These are phyloP conservation scores for Colletotrichum horii DNA, from an alignment of 2,329 filamentous ascomycete species.

Conservation along the genomic window DNA sequence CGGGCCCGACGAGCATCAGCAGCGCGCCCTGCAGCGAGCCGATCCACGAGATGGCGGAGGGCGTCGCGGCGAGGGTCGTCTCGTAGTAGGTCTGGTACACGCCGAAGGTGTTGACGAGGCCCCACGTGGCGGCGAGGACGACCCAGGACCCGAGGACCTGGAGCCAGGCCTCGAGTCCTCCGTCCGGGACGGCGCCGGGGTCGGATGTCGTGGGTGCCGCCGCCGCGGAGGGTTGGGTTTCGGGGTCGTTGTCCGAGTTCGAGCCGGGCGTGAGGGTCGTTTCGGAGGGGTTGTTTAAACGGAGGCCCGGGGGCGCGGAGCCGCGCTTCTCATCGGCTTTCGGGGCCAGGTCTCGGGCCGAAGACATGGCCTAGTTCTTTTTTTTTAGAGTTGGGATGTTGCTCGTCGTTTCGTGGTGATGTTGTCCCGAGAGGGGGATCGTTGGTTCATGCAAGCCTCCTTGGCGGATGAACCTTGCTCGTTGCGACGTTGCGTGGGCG, in stretches of 20 bases:
- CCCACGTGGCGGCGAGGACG: slow-evolving; percentile 26
- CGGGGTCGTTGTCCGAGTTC: not conserved
- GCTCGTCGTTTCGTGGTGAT: not conserved
- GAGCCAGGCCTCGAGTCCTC: slow-evolving; percentile 30
- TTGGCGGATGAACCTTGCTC: not conserved
- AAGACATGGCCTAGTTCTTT: not conserved
- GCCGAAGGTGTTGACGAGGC: slow-evolving; percentile 49
- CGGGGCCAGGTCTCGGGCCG: not conserved
- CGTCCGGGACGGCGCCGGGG: slow-evolving; percentile 23
- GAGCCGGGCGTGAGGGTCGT: not conserved
- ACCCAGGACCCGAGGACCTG: slow-evolving; percentile 29
- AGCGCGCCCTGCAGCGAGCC: slow-evolving; percentile 47
- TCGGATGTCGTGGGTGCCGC: not conserved
- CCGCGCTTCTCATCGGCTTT: not conserved
- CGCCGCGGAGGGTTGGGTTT: not conserved
- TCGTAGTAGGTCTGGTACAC: slow-evolving; percentile 52
- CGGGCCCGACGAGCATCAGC: slow-evolving; percentile 42
- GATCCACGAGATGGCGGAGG: slow-evolving; percentile 51
- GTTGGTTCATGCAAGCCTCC: not conserved
- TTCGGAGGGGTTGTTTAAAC: not conserved
- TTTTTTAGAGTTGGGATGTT: not conserved
- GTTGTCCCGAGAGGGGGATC: not conserved
- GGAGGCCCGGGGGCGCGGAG: not conserved
- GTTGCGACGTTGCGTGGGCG: not conserved
- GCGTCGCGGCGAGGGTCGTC: slow-evolving; percentile 35